Percentiles rank a stretch among this genome's conserved stretches.
Conservation (phyloP, 2,329 filamentous ascomycete genomes). For the Diaporthe ampelina region DNA sequence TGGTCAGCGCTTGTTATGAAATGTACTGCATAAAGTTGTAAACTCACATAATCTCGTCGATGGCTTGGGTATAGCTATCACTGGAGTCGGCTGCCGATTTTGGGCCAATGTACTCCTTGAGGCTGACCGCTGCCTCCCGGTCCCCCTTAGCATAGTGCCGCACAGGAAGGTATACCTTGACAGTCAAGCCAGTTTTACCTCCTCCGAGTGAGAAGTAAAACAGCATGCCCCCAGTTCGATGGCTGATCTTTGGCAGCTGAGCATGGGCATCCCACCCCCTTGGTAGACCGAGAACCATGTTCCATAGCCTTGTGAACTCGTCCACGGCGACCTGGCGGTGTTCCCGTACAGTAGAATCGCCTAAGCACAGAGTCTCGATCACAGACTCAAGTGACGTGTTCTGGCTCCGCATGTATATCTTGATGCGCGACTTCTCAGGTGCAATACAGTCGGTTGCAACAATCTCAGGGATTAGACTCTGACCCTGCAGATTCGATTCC, state of each 20-base stretch:
- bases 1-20: not conserved
- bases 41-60: not conserved
- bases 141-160: not conserved
- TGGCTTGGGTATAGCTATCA: not conserved
- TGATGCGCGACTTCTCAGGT: not conserved
- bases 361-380: not conserved
- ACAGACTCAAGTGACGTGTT: not conserved
- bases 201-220: not conserved
- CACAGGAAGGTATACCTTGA: not conserved
- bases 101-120: not conserved
- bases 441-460: not conserved
- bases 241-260: not conserved
- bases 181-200: not conserved
- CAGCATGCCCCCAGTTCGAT: not conserved
- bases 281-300: not conserved
- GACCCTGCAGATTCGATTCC: not conserved
- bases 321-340: not conserved
- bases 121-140: not conserved
- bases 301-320: not conserved
- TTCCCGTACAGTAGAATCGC: not conserved
- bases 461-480: not conserved
- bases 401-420: not conserved
- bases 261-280: not conserved
- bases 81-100: not conserved
- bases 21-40: not conserved